Evolutionary conservation across 129 eudicot species (phyloP).

Genomic region (Artemisia annua): DNA sequence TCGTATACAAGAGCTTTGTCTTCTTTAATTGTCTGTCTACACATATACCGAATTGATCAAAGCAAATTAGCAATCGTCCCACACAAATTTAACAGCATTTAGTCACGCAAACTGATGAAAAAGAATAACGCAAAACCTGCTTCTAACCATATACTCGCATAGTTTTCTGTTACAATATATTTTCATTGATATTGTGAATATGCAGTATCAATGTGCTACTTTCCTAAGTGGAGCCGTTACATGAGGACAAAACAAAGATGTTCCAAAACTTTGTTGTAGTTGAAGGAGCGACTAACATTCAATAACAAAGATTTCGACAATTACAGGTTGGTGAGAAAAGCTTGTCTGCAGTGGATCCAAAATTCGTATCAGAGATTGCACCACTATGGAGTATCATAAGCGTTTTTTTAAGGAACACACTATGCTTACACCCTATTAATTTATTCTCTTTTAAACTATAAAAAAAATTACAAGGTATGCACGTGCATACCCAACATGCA

Average conservation of each 20-base stretch:
- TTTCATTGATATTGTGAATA: not conserved
- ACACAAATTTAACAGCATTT: no score
- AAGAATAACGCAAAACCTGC: no score
- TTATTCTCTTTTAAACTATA: no score
- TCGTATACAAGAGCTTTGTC: slow-evolving; percentile 66
- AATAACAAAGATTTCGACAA: not conserved
- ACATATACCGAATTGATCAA: slow-evolving; percentile 24
- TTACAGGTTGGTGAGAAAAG: not conserved
- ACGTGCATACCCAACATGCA: no score
- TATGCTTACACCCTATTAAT: no score
- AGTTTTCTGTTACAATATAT: no score
- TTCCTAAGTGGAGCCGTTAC: not conserved
- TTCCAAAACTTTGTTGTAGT: not conserved
- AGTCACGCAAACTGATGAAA: no score
- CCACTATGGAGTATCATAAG: no score
- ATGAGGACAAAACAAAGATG: not conserved
- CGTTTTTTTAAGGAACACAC: no score
- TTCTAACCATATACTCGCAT: no score
- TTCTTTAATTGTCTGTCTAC: slow-evolving; percentile 85
- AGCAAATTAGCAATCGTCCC: not conserved
- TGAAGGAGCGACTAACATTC: not conserved
- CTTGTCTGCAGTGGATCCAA: slow-evolving; percentile 1
- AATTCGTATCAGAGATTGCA: no score
- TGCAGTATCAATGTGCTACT: not conserved
- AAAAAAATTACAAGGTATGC: no score